Evolutionary conservation across 768 basidiomycete genomes (phyloP).

Genomic region (Naematelia aurantialba): DNA sequence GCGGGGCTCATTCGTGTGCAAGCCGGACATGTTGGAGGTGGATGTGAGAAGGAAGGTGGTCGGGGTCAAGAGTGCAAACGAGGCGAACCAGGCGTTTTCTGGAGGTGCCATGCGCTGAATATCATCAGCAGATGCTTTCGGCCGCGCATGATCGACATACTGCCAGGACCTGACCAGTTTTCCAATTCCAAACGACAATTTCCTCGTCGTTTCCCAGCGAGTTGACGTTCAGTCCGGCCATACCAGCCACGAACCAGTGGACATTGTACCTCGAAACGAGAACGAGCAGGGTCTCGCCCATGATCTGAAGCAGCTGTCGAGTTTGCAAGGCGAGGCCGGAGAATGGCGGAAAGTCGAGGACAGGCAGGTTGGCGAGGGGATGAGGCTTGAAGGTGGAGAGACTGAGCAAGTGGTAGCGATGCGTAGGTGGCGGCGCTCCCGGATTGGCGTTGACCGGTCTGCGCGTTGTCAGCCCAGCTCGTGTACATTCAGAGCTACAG

Average conservation of each 20-base stretch:
- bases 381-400: conserved; percentile 43
- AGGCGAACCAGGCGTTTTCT: conserved; percentile 38
- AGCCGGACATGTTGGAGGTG: conserved; percentile 30
- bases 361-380: conserved; percentile 29
- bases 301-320: conserved; percentile 56
- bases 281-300: conserved; percentile 57
- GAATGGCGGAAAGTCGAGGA: conserved; percentile 40
- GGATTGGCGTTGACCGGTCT: conserved; percentile 19
- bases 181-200: conserved; percentile 67
- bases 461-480: neutral
- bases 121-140: neutral
- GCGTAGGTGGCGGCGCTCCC: conserved; percentile 21
- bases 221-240: conserved; percentile 18
- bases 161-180: conserved; percentile 56
- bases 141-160: conserved; percentile 51
- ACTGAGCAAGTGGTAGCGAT: conserved; percentile 43
- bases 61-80: conserved; percentile 38
- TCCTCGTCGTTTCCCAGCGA: conserved; percentile 51
- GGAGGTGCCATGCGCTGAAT: conserved; percentile 32
- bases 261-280: conserved; percentile 51
- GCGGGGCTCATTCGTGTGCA: conserved; percentile 20
- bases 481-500: conserved; percentile 49
- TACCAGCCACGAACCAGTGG: conserved; percentile 40
- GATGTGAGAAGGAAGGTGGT: conserved; percentile 41
- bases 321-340: conserved; percentile 26